Percentiles rank a stretch among this genome's conserved stretches.
Conservation (phyloP, 352 stramenopile species). For the Phytophthora macrochlamydospora region DNA sequence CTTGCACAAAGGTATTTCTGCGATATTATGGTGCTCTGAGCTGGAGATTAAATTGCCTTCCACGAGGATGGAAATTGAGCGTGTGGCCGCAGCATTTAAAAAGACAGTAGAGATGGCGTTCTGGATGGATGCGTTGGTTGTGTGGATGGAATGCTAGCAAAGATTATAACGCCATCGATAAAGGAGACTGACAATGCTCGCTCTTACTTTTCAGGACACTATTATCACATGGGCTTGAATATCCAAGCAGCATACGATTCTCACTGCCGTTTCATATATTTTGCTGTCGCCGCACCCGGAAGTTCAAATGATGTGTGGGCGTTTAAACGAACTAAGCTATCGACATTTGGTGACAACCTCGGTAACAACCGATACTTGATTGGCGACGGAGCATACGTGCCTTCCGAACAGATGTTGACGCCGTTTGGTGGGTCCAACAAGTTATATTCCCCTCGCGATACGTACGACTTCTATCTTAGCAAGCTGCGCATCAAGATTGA, state of each 20-base stretch:
- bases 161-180: neutral
- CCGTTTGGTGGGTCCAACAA: neutral
- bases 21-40: neutral
- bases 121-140: constrained; percentile 10
- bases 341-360: neutral
- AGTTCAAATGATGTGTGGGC: neutral
- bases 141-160: constrained; percentile 7
- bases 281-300: constrained; percentile 4
- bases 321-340: neutral
- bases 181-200: neutral
- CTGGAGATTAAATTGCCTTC: neutral
- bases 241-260: constrained; percentile 6
- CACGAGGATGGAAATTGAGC: neutral
- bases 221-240: constrained; percentile 5
- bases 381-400: constrained; percentile 1
- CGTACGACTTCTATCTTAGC: neutral
- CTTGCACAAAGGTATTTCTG: constrained; percentile 3
- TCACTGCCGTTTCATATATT: constrained; percentile 1
- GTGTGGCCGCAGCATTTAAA: neutral
- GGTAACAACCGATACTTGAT: neutral
- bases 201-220: constrained; percentile 7
- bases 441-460: neutral
- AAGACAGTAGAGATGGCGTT: neutral
- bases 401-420: constrained; percentile 8
- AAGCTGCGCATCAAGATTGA: constrained; percentile 4